Conservation (phyloP, 2,329 filamentous ascomycete species). For the Trematosphaeria pertusa region DNA sequence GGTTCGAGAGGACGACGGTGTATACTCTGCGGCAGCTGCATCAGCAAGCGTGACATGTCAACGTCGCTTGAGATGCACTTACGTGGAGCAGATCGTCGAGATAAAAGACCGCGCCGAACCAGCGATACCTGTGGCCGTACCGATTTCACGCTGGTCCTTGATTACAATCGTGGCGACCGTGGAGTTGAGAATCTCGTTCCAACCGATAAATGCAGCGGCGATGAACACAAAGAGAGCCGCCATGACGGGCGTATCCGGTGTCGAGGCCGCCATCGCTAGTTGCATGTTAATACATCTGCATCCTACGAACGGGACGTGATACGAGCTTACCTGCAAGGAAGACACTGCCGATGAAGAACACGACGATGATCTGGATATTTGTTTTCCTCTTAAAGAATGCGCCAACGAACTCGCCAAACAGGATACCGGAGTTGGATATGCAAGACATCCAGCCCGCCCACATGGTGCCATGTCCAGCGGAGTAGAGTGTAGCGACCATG, state of each 20-base stretch:
- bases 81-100: constrained; percentile 19
- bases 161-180: constrained; percentile 44
- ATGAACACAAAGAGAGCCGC: constrained; percentile 27
- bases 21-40: constrained; percentile 3
- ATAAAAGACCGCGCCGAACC: constrained; percentile 19
- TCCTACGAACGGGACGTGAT: too few relatives aligned
- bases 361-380: constrained; percentile 19
- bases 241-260: constrained; percentile 10
- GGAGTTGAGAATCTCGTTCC: constrained; percentile 34
- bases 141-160: constrained; percentile 31
- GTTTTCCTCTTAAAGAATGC: constrained; percentile 18
- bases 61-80: background rate
- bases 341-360: constrained; percentile 19
- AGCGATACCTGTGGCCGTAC: constrained; percentile 19
- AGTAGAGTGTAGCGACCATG: constrained; percentile 30
- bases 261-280: constrained; percentile 17
- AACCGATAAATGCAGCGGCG: constrained; percentile 33
- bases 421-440: constrained; percentile 20
- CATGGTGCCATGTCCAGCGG: constrained; percentile 18
- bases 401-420: constrained; percentile 21
- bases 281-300: too few relatives aligned
- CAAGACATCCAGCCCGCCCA: constrained; percentile 23
- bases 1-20: constrained; percentile 15
- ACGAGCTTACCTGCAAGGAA: constrained; percentile 20
- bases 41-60: background rate